Evolutionary conservation across 2,329 filamentous ascomycete species (phyloP).

Genomic region (Lachnellula occidentalis): DNA sequence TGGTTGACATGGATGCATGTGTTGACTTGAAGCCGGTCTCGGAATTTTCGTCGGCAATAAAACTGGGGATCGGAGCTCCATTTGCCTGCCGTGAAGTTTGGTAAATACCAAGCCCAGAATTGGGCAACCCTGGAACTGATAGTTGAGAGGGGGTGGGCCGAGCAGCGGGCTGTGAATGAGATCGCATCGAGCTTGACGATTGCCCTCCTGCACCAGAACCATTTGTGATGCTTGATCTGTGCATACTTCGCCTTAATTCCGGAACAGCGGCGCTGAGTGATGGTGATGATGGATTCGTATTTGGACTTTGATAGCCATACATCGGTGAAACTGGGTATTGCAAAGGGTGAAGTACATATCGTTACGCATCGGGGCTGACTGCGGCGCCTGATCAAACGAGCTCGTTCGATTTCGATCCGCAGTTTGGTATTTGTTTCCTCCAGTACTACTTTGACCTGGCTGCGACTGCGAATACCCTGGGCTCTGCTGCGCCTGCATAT

Average conservation of each 20-base stretch:
- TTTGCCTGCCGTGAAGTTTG: conserved; percentile 34
- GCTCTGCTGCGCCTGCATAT: conserved; percentile 36
- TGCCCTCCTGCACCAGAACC: conserved; percentile 41
- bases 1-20: conserved; percentile 12
- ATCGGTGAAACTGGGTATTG: conserved; percentile 38
- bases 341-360: conserved; percentile 50
- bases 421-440: conserved; percentile 32
- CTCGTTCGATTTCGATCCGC: conserved; percentile 52
- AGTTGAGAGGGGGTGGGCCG: conserved; percentile 30
- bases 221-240: conserved; percentile 46
- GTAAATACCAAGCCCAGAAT: conserved; percentile 32
- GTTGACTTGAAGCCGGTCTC: conserved; percentile 18
- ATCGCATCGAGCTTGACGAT: conserved; percentile 53
- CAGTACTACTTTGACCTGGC: conserved; percentile 31
- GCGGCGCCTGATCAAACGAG: conserved; percentile 56
- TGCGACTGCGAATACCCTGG: conserved; percentile 37
- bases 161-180: conserved; percentile 61
- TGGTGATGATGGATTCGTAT: conserved; percentile 53
- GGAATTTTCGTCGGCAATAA: conserved; percentile 46
- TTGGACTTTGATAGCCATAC: conserved; percentile 45
- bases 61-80: conserved; percentile 48
- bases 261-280: conserved; percentile 39
- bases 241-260: conserved; percentile 53
- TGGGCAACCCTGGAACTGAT: conserved; percentile 34
- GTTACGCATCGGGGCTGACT: conserved; percentile 52